Conservation (phyloP, 306 rosid genomes). For the Trifolium repens region DNA sequence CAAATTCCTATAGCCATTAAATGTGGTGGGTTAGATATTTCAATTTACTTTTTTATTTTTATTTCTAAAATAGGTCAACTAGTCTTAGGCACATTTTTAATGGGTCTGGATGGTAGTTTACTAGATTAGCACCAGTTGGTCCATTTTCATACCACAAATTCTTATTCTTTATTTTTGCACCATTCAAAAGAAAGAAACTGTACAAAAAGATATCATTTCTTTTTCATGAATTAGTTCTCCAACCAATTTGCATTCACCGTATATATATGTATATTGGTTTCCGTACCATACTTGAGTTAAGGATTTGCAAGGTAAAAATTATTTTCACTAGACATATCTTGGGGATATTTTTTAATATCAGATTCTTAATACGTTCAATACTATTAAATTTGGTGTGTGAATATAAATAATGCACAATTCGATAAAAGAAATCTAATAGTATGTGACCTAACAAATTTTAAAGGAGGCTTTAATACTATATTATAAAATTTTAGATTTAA, state of each 20-base stretch:
- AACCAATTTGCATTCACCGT: slow-evolving; percentile 5
- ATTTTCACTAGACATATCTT: too few relatives aligned
- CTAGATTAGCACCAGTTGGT: slow-evolving; percentile 4
- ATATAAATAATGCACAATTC: too few relatives aligned
- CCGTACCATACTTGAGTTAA: background rate
- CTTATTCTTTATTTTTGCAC: slow-evolving; percentile 15
- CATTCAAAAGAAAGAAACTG: background rate
- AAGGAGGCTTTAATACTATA: too few relatives aligned
- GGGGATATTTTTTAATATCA: too few relatives aligned
- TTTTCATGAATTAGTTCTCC: background rate
- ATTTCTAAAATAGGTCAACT: background rate
- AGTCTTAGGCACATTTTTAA: slow-evolving; percentile 22
- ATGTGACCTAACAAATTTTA: too few relatives aligned
- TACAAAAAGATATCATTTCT: background rate
- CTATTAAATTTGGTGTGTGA: too few relatives aligned
- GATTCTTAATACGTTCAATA: too few relatives aligned
- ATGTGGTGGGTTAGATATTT: slow-evolving; percentile 21
- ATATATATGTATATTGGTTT: background rate
- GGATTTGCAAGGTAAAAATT: too few relatives aligned
- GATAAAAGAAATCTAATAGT: too few relatives aligned
- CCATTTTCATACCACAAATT: slow-evolving; percentile 21
- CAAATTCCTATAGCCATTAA: background rate
- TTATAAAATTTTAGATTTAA: too few relatives aligned
- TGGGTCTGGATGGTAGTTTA: slow-evolving; percentile 2
- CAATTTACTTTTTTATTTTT: background rate